Base-by-base conservation (phyloP, 768 basidiomycete genomes). In the Suillus decipiens region DNA sequence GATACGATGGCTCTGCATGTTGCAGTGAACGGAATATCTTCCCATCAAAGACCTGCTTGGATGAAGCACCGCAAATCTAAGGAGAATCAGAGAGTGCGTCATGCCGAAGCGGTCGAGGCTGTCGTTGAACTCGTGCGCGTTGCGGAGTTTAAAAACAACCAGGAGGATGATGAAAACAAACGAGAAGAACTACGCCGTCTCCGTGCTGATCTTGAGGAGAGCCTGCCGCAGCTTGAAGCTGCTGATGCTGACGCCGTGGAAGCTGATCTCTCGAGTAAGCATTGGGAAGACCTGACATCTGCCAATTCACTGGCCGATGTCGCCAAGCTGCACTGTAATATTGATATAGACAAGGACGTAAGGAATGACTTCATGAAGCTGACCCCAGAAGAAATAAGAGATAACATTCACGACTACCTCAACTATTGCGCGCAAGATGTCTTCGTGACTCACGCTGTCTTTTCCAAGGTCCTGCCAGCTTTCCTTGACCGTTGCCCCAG, bases 1-100 rank as follows among this genome's bases (percentile, higher is more conserved):
- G 96, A 99, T 73, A 99, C 96, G 0, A 93, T 99, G 87, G 87
- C 95, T 1, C 80, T 99, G 7, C 96, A 99, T 72, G 89, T 95
- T 58, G 94, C 97, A 10, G 90, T 95, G 11, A 91, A 89, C 64
- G 96, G 97, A 8, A 95, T 99, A 61, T 96, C 95, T 1, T 94
- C 93, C 0, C 91, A 94, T 67, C 97, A 99, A 73, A 88, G 96
- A 1, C 94, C 95, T 1, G 90, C 89, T 2, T 99, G 96, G 96
- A 87, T 87, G 79, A 89, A 89, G 70, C 86, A 94, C 70, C 84
- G 88, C 60, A 96, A 96, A 72, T 78, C 81, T 47, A 89, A 90
- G 71, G 81, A 82, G 55, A 77, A 76, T 43, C 83, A 82, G 64
- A 69, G 80, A 59, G 82, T 86, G 68, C 84, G 81, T 72, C 82